Percentiles rank a stretch among this genome's conserved stretches.
Conservation (phyloP, 139 green algal genomes). For the Yamagishiella unicocca region DNA sequence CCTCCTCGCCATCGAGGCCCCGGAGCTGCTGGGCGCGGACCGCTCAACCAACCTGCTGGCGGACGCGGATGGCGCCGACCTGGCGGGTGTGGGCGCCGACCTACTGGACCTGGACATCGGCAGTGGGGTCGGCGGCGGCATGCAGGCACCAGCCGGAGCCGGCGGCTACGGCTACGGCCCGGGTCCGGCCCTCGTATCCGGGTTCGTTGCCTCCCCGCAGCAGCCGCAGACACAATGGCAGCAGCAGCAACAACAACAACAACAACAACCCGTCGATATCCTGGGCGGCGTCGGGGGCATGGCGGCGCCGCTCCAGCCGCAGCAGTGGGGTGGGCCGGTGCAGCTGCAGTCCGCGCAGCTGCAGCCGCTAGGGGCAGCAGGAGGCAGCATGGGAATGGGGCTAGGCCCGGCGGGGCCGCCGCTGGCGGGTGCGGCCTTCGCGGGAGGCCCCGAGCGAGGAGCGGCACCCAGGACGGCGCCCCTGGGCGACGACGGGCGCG, state of each 20-base stretch:
- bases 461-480: not conserved
- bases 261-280: not conserved
- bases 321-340: constrained; percentile 9
- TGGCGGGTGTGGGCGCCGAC: constrained; percentile 48
- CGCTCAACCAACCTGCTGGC: constrained; percentile 68
- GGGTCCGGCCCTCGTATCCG: not conserved
- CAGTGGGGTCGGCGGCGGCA: not conserved
- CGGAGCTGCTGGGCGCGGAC: constrained; percentile 54
- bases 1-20: constrained; percentile 40
- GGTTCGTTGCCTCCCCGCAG: not conserved
- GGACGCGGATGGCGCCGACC: constrained; percentile 56
- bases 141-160: not conserved
- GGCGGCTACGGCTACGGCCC: not conserved
- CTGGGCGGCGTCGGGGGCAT: constrained; percentile 1
- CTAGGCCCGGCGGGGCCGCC: not conserved
- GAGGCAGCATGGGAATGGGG: constrained; percentile 1
- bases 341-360: not conserved
- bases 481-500: not conserved
- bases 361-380: too few species aligned
- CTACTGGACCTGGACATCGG: constrained; percentile 35
- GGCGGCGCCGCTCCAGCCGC: not conserved
- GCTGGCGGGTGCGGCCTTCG: not conserved
- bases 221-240: not conserved
- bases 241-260: not conserved
- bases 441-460: too few species aligned